A percentile compares a stretch with the other conserved stretches of the same genome.
phyloP scores from a whole-genome alignment of 257 asterid species.

The Ligustrum vulgare region DNA sequence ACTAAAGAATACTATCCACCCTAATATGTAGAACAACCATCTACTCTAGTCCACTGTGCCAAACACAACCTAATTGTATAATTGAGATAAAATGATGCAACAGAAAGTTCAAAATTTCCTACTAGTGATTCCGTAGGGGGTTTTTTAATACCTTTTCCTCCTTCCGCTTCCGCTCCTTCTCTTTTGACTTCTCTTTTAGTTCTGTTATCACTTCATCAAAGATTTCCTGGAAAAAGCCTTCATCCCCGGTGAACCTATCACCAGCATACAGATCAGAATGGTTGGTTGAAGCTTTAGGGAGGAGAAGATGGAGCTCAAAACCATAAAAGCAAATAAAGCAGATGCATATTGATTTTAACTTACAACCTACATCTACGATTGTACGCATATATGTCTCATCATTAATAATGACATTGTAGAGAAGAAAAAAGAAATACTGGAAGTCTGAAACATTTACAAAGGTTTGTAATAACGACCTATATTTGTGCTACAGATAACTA shows the following conservation, averaged over 20 bases:
- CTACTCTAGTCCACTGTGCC: neutral
- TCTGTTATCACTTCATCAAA: slow-evolving; percentile 59
- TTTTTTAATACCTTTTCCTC: slow-evolving; percentile 66
- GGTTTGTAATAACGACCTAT: neutral
- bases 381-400: too few relatives aligned
- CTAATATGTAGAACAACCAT: neutral
- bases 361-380: too few relatives aligned
- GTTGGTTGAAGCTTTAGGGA: neutral
- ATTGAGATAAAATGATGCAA: neutral
- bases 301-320: neutral
- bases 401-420: too few relatives aligned
- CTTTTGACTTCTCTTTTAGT: slow-evolving; percentile 71
- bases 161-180: slow-evolving; percentile 64
- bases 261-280: too few relatives aligned
- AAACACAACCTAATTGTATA: neutral
- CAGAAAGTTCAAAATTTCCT: neutral
- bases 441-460: neutral
- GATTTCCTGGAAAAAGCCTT: slow-evolving; percentile 57
- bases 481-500: slow-evolving; percentile 1
- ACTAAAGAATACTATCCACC: neutral
- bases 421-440: too few relatives aligned
- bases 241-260: slow-evolving; percentile 63
- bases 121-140: neutral
- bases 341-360: too few relatives aligned
- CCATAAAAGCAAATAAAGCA: neutral